Conservation (phyloP, 192 early-diverging fungal species). For the Entrophospora sp. region DNA sequence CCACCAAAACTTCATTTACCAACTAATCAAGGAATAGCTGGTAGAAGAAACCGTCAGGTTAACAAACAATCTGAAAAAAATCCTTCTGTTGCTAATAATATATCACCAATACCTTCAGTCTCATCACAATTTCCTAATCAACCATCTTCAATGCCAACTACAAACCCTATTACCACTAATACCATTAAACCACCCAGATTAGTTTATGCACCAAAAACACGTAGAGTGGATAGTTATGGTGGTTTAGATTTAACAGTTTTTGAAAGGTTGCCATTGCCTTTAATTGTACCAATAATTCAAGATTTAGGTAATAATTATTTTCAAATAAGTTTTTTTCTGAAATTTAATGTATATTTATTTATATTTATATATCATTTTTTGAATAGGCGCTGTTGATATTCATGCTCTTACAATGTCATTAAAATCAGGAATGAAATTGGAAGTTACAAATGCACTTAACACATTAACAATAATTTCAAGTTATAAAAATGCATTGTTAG, state of each 20-base stretch:
- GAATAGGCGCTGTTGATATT: conserved; percentile 60
- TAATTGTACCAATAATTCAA: conserved; percentile 38
- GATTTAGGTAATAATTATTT: conserved; percentile 35
- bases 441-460: conserved; percentile 68
- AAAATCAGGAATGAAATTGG: conserved; percentile 64
- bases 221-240: conserved; percentile 67
- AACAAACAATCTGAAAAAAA: neutral
- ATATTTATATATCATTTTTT: neutral
- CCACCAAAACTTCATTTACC: conserved; percentile 3
- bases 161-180: neutral
- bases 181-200: conserved; percentile 14
- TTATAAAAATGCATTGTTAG: conserved; percentile 40
- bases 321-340: conserved; percentile 18
- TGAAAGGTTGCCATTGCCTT: conserved; percentile 42
- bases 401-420: conserved; percentile 70
- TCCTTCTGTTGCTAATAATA: neutral
- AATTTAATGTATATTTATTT: neutral
- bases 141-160: neutral
- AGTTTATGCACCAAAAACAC: conserved; percentile 49
- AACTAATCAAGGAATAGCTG: neutral
- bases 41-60: neutral
- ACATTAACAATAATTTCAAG: conserved; percentile 52
- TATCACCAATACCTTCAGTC: neutral
- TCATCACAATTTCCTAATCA: neutral
- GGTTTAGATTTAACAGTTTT: conserved; percentile 62